Evolutionary conservation across 306 rosid species (phyloP).

Genomic region (Prosopis cineraria): DNA sequence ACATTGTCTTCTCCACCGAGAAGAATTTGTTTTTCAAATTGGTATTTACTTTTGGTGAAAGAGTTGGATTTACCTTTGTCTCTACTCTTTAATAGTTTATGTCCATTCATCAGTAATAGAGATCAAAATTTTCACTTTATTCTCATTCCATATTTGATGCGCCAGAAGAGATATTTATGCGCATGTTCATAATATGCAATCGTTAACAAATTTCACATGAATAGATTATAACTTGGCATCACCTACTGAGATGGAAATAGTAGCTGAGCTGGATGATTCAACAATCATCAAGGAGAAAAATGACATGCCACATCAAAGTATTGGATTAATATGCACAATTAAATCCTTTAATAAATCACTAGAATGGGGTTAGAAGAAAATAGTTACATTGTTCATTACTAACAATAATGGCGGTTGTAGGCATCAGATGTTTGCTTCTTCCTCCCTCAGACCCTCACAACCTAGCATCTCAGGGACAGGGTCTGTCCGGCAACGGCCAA

Average conservation of each 20-base stretch:
- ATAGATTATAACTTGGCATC: too few relatives aligned
- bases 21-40: neutral
- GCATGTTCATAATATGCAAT: too few relatives aligned
- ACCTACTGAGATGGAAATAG: too few relatives aligned
- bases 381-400: slow-evolving; percentile 10
- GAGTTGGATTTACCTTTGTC: neutral
- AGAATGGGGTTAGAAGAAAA: too few relatives aligned
- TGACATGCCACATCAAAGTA: neutral
- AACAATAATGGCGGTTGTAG: slow-evolving; percentile 42
- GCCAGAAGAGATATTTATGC: too few relatives aligned
- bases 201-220: too few relatives aligned
- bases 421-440: slow-evolving; percentile 67
- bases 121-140: too few relatives aligned
- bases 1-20: neutral
- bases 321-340: too few relatives aligned
- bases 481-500: slow-evolving; percentile 63
- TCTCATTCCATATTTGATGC: too few relatives aligned
- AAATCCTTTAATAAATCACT: too few relatives aligned
- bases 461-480: slow-evolving; percentile 65
- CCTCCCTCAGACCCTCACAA: slow-evolving; percentile 85
- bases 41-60: neutral
- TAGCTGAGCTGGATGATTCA: too few relatives aligned
- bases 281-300: neutral
- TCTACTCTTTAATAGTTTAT: neutral
- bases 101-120: neutral